These are phyloP conservation scores for Leishmania tropica DNA, from an alignment of 208 protist genomes.

Conservation along the genomic window DNA sequence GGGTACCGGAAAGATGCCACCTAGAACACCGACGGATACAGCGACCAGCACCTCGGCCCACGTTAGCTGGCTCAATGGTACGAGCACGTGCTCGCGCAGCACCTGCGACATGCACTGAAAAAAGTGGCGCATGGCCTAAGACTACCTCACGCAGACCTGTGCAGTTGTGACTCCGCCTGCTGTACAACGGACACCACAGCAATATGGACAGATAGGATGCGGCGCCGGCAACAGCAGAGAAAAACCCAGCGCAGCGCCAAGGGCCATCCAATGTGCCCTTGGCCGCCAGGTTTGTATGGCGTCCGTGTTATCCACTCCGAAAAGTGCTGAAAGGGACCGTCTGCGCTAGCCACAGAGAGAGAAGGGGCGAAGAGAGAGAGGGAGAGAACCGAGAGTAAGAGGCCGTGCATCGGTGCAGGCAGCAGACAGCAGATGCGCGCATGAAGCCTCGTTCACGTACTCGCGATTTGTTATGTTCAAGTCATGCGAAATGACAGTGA, in stretches of 20 bases:
- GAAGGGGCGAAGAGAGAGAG: background rate
- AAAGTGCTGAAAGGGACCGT: background rate
- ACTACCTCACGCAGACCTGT: background rate
- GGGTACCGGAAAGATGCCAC: slow-evolving; percentile 66
- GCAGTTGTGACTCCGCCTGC: background rate
- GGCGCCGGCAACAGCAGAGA: background rate
- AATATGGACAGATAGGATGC: background rate
- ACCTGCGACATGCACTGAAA: slow-evolving; percentile 10
- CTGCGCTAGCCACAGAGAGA: background rate
- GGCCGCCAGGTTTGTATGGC: background rate
- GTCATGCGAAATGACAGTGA: background rate
- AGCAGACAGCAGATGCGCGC: background rate
- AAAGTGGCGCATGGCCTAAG: slow-evolving; percentile 2
- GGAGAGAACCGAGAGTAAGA: background rate
- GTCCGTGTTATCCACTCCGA: background rate
- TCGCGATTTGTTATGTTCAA: background rate
- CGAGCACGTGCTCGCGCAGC: slow-evolving; percentile 32
- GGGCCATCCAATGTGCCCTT: background rate
- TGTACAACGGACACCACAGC: background rate
- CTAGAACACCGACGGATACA: slow-evolving; percentile 38
- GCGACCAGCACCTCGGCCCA: slow-evolving; percentile 25
- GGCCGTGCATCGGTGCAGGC: background rate
- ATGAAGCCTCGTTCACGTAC: background rate
- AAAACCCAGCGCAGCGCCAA: no score
- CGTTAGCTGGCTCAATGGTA: slow-evolving; percentile 34